Percentiles rank a stretch among this genome's conserved stretches.
Evolutionary conservation across 306 rosid species (phyloP).

Genomic region (Arachis stenosperma): DNA sequence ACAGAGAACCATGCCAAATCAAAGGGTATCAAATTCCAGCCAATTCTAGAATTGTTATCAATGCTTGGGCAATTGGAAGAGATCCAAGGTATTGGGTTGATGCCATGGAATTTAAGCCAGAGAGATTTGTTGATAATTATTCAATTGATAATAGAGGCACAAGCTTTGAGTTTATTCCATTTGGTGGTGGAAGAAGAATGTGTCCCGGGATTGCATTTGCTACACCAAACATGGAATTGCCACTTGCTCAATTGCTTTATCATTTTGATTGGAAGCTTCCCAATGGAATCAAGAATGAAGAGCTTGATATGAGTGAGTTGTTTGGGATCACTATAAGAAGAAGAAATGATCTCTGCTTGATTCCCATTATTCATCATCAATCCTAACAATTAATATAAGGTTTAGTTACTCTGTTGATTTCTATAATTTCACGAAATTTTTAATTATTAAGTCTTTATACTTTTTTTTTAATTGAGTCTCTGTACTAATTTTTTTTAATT

Average conservation of each 20-base stretch:
- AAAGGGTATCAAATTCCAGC: constrained; percentile 37
- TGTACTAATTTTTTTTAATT: no score
- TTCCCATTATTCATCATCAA: constrained; percentile 15
- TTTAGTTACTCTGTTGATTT: no score
- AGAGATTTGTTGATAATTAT: constrained; percentile 17
- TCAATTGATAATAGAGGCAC: constrained; percentile 32
- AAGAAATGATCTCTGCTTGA: not conserved
- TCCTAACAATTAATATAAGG: not conserved
- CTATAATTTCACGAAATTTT: no score
- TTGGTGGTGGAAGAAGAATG: constrained; percentile 47
- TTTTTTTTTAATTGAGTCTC: no score
- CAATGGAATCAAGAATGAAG: constrained; percentile 16
- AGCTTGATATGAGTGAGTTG: constrained; percentile 36
- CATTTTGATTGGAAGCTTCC: constrained; percentile 47
- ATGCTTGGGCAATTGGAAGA: constrained; percentile 42
- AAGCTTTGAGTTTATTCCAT: constrained; percentile 30
- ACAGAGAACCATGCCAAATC: constrained; percentile 30
- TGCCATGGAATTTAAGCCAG: constrained; percentile 25
- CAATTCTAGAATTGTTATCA: constrained; percentile 37
- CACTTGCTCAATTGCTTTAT: constrained; percentile 29
- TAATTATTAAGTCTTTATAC: no score
- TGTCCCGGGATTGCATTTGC: constrained; percentile 45
- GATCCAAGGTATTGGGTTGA: constrained; percentile 30
- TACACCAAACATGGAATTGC: constrained; percentile 9
- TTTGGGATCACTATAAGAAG: constrained; percentile 13